A percentile compares a stretch with the other conserved stretches of the same genome.
These are phyloP conservation scores for Phalaenopsis aphrodite DNA, from an alignment of 106 monocot species.

Conservation along the genomic window DNA sequence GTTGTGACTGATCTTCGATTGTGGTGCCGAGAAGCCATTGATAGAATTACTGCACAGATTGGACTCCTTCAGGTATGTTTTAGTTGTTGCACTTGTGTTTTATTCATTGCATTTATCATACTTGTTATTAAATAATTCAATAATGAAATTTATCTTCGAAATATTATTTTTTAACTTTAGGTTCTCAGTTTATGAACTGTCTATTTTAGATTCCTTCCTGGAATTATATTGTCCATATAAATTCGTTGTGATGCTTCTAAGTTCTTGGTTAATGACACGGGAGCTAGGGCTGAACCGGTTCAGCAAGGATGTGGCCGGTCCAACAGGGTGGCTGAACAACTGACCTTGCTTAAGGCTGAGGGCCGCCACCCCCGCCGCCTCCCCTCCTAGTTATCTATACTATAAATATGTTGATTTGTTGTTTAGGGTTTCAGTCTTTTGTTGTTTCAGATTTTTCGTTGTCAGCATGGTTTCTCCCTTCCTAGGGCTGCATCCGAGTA, in stretches of 20 bases:
- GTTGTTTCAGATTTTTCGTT: too few relatives aligned
- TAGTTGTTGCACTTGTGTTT: background rate
- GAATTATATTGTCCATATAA: background rate
- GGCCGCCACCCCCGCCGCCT: too few relatives aligned
- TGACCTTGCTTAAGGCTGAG: too few relatives aligned
- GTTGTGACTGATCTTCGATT: conserved; percentile 83
- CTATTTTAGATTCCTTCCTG: background rate
- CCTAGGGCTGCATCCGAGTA: too few relatives aligned
- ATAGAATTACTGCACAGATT: conserved; percentile 45
- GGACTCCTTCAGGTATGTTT: conserved; percentile 68
- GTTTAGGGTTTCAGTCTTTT: too few relatives aligned
- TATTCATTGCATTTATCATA: background rate
- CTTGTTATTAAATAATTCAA: background rate
- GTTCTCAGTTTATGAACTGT: background rate
- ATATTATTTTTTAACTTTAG: background rate
- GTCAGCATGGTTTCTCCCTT: too few relatives aligned
- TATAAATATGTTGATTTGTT: too few relatives aligned
- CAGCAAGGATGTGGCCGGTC: too few relatives aligned
- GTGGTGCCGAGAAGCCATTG: conserved; percentile 94
- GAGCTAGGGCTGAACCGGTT: too few relatives aligned
- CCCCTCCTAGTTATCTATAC: too few relatives aligned
- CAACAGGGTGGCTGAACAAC: too few relatives aligned
- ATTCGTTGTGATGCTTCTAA: background rate
- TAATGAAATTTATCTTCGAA: background rate
- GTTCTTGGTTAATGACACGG: background rate